Percentiles rank a stretch among this genome's conserved stretches.
These are phyloP conservation scores for Tetracladium marchalianum DNA, from an alignment of 495 filamentous ascomycete species.

Conservation along the genomic window DNA sequence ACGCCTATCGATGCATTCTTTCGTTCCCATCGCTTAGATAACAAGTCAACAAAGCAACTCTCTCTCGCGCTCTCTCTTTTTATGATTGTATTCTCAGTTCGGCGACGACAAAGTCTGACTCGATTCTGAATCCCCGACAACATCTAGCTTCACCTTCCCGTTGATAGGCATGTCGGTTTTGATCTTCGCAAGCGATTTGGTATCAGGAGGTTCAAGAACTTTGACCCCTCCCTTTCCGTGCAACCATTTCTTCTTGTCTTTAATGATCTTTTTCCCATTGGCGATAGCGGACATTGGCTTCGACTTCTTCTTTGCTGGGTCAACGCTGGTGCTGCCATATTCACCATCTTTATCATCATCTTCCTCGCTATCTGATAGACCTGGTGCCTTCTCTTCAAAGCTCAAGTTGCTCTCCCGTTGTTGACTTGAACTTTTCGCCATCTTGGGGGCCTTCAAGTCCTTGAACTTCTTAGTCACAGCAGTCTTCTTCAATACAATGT, in stretches of 20 bases:
- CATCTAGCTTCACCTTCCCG: constrained; percentile 19
- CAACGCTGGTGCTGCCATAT: constrained; percentile 26
- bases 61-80: too few species aligned
- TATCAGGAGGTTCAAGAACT: constrained; percentile 28
- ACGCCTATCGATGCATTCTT: too few species aligned
- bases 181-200: constrained; percentile 26
- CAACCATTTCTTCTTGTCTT: constrained; percentile 32
- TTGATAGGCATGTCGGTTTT: constrained; percentile 18
- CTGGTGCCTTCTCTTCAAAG: constrained; percentile 14
- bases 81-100: neutral
- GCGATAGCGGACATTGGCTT: constrained; percentile 27
- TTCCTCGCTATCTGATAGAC: constrained; percentile 22
- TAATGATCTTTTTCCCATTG: constrained; percentile 19
- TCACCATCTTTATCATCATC: constrained; percentile 34
- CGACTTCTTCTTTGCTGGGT: constrained; percentile 25
- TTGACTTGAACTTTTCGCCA: constrained; percentile 10
- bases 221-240: constrained; percentile 27
- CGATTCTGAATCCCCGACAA: constrained; percentile 38
- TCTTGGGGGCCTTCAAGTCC: constrained; percentile 15
- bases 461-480: constrained; percentile 4
- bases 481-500: constrained; percentile 8
- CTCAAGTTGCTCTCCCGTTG: constrained; percentile 13
- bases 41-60: too few species aligned
- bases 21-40: too few species aligned
- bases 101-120: constrained; percentile 41